Conservation (phyloP, 2,329 filamentous ascomycete genomes). For the Botrytis sinoallii region DNA sequence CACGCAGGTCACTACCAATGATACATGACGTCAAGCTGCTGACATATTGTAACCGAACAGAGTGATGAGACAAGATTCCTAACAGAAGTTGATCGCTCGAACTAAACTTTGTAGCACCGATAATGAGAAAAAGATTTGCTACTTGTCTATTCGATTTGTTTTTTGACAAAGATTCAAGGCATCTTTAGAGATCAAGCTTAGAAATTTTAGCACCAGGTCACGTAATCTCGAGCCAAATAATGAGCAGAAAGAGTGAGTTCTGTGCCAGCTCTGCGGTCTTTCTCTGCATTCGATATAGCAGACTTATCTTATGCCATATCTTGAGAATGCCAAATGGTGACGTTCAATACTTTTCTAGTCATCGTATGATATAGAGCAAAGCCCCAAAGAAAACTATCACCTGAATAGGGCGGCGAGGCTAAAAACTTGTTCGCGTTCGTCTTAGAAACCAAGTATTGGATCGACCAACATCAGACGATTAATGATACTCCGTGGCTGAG, state of each 20-base stretch:
- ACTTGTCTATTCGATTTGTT: fast-evolving
- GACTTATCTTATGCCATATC: too few species aligned
- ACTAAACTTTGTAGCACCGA: background rate
- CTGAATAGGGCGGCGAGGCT: fast-evolving
- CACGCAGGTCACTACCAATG: background rate
- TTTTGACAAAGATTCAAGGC: background rate
- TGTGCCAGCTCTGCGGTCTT: background rate
- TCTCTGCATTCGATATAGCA: background rate
- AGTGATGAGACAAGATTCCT: background rate
- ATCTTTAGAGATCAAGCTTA: background rate
- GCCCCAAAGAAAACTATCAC: fast-evolving
- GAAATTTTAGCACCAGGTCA: background rate
- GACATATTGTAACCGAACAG: fast-evolving
- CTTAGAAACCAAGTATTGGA: background rate
- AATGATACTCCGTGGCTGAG: background rate
- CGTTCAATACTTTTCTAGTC: background rate
- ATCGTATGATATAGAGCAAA: background rate
- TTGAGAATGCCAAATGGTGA: background rate
- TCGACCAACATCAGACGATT: background rate
- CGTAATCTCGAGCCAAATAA: background rate
- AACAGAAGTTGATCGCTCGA: background rate
- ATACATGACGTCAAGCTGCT: background rate
- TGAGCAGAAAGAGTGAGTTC: background rate
- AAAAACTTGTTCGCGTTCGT: background rate
- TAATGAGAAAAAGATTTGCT: background rate